Evolutionary conservation across 768 basidiomycete genomes (phyloP), one percentile per base, ranked within the genome.

Genomic region (Leccinum uliginosum): DNA sequence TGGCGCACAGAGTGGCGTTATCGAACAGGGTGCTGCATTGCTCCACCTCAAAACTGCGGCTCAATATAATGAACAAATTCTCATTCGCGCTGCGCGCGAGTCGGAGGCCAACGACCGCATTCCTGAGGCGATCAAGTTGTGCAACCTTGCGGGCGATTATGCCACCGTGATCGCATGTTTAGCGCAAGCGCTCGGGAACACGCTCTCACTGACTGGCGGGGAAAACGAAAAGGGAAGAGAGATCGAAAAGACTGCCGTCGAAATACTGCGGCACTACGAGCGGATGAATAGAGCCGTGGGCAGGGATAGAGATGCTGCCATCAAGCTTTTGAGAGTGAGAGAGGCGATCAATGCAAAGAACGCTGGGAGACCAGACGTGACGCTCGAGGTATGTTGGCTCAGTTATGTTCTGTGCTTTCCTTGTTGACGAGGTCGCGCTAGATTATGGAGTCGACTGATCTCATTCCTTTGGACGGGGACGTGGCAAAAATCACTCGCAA

Each of bases 61-160:
- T 26, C 81, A 87, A 50, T 94, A 89, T 75, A 86, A 93, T 57
- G 84, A 85, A 24, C 79, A 89, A 23, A 91, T 99, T 55, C 87
- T 98, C 50, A 75, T 87, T 58, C 83, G 83, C 6, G 92, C 95
- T 0, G 96, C 96, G 0, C 80, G 80, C 29, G 80, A 91, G 60
- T 88, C 89, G 2, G 85, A 92, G 66, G 82, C 88, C 53, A 93
- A 93, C 65, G 86, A 92, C 65, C 87, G 90, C 30, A 79, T 91
- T 38, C 80, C 87, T 2, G 93, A 98, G 69, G 93, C 94, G 3
- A 93, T 98, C 75, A 93, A 94, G 68, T 76, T 99, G 45, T 98
- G 93, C 75, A 95, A 98, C 73, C 84, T 98, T 35, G 95, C 95
- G 1, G 91, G 91, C 32, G 90, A 95, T 60, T 93, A 94, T 68